Conservation (phyloP, 306 rosid species). For the Cucurbita moschata region DNA sequence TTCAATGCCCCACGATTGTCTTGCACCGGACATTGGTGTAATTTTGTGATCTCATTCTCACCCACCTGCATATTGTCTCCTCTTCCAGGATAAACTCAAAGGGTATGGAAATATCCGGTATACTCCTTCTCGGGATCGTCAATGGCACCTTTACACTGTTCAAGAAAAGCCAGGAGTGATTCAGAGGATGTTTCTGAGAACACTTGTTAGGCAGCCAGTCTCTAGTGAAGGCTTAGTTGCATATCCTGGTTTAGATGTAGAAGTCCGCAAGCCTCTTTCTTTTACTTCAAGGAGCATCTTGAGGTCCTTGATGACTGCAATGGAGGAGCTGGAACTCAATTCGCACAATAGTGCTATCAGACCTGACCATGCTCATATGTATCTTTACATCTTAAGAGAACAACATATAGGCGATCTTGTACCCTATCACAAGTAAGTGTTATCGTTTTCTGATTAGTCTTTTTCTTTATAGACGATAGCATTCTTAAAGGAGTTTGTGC, state of each 20-base stretch:
- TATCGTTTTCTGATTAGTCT: slow-evolving; percentile 3
- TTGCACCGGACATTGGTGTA: background rate
- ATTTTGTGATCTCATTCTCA: background rate
- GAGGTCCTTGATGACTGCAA: slow-evolving; percentile 81
- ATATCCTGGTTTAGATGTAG: slow-evolving; percentile 41
- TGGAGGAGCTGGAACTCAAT: slow-evolving; percentile 98
- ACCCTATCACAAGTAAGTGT: slow-evolving; percentile 64
- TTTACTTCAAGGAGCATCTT: slow-evolving; percentile 79
- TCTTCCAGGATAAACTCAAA: slow-evolving; percentile 74
- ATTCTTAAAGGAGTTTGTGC: slow-evolving; percentile 19
- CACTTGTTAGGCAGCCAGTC: slow-evolving; percentile 84
- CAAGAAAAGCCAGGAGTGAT: slow-evolving; percentile 56
- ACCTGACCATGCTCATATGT: slow-evolving; percentile 88
- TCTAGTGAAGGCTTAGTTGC: slow-evolving; percentile 54
- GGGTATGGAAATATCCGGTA: slow-evolving; percentile 61
- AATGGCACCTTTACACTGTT: slow-evolving; percentile 89
- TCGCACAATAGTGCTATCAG: slow-evolving; percentile 64
- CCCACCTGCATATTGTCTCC: background rate
- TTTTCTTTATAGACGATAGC: slow-evolving; percentile 6
- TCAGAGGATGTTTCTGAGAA: slow-evolving; percentile 90
- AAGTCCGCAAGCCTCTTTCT: slow-evolving; percentile 44
- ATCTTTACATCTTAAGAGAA: slow-evolving; percentile 72
- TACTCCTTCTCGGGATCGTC: slow-evolving; percentile 93
- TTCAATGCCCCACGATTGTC: background rate
- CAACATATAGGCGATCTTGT: slow-evolving; percentile 65